phyloP scores from a whole-genome alignment of 169 alveolate genomes.

The Plasmodium fragile region DNA sequence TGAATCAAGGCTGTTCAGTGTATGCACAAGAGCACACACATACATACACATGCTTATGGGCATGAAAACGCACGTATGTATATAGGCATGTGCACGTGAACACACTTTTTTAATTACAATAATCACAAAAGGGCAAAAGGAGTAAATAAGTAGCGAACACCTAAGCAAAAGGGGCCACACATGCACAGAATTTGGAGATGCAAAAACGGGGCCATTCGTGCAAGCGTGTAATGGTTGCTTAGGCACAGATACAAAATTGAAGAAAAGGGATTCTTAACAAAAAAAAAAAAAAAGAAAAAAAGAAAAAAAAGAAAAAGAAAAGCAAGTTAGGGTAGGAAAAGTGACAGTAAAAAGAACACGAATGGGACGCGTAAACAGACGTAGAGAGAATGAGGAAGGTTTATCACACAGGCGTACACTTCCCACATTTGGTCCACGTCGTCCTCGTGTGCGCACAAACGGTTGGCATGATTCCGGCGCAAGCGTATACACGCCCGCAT shows the following conservation, averaged over 20 bases:
- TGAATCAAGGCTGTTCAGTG: constrained; percentile 1
- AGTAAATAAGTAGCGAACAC: not conserved
- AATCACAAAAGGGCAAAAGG: constrained; percentile 6
- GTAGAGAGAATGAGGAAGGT: constrained; percentile 7
- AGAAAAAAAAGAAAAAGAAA: not conserved
- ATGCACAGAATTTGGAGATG: not conserved
- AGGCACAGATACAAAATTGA: not conserved
- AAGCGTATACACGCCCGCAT: not conserved
- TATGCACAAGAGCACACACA: not conserved
- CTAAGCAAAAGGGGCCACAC: not conserved
- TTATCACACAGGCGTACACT: not conserved
- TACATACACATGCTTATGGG: not conserved
- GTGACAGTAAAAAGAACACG: not conserved
- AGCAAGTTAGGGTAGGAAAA: not conserved
- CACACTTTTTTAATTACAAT: constrained; percentile 9
- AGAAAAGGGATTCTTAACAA: not conserved
- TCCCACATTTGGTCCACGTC: not conserved
- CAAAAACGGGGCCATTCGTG: not conserved
- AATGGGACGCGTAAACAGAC: not conserved
- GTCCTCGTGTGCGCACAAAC: not conserved
- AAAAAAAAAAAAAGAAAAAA: constrained; percentile 5
- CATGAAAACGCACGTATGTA: not conserved
- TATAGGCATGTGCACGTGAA: not conserved
- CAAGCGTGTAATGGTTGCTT: not conserved
- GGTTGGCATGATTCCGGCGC: not conserved